Evolutionary conservation across 163 green algal genomes (phyloP).

Genomic region (Smithsoniella earleae): DNA sequence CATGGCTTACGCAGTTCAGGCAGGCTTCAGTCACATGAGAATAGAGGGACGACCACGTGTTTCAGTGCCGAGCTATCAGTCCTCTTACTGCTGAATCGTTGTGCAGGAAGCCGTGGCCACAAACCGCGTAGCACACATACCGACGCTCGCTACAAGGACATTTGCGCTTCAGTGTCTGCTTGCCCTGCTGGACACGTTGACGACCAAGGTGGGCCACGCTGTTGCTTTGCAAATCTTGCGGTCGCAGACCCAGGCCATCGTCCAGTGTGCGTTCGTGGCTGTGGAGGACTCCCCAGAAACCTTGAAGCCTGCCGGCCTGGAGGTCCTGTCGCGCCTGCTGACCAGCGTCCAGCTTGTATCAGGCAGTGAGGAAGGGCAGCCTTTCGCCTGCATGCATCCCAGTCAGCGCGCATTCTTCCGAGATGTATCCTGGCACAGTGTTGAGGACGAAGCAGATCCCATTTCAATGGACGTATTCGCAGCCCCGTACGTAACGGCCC

Average conservation of each 20-base stretch:
- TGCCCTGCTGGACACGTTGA: background rate
- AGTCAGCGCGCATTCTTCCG: background rate
- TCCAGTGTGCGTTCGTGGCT: conserved; percentile 19
- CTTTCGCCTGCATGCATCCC: background rate
- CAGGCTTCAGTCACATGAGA: background rate
- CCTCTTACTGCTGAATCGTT: background rate
- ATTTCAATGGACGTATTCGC: conserved; percentile 3
- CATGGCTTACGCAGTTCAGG: background rate
- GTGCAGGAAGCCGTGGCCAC: background rate
- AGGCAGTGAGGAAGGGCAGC: background rate
- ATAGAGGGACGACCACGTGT: background rate
- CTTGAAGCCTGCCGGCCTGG: background rate
- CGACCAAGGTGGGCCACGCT: background rate
- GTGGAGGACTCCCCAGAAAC: conserved; percentile 10
- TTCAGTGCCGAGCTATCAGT: background rate
- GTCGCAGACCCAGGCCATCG: background rate
- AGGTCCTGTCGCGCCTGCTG: background rate
- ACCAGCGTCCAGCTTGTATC: background rate
- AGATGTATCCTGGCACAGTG: background rate
- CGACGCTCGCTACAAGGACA: background rate
- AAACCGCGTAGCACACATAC: too few species aligned
- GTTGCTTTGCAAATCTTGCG: background rate
- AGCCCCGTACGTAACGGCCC: conserved; percentile 1
- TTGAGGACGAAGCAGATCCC: background rate
- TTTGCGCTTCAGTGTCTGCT: conserved; percentile 21